These are phyloP conservation scores for Trichoderma guizhouense DNA, from an alignment of 2,329 filamentous ascomycete genomes.

Conservation along the genomic window DNA sequence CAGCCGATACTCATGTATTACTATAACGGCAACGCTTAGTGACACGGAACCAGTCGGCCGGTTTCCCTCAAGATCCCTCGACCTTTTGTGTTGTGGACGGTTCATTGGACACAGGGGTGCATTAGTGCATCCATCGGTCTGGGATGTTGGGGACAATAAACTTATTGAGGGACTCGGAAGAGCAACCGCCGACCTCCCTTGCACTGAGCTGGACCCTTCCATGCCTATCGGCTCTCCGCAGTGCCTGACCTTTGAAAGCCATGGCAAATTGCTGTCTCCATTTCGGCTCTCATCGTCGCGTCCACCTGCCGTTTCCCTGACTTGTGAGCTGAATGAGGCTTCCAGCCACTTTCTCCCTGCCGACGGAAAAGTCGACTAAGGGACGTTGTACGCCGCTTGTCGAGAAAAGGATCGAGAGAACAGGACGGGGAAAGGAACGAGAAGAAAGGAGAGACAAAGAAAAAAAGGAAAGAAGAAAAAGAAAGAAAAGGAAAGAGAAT, in stretches of 20 bases:
- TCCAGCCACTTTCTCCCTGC: neutral
- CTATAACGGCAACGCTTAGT: neutral
- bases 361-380: neutral
- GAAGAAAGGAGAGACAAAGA: neutral
- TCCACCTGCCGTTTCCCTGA: neutral
- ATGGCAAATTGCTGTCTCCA: neutral
- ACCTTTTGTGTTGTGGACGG: neutral
- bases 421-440: neutral
- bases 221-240: neutral
- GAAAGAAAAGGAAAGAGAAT: neutral
- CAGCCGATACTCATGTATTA: neutral
- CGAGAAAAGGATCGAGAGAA: neutral
- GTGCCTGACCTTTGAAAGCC: neutral
- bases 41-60: neutral
- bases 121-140: neutral
- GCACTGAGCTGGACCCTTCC: neutral
- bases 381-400: neutral
- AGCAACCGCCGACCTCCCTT: neutral
- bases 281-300: neutral
- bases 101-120: neutral
- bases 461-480: neutral
- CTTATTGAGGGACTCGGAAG: neutral
- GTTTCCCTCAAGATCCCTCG: neutral
- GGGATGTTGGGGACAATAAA: neutral
- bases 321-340: neutral